Conservation (phyloP, 2,329 filamentous ascomycete species). For the Hypomyces perniciosus region DNA sequence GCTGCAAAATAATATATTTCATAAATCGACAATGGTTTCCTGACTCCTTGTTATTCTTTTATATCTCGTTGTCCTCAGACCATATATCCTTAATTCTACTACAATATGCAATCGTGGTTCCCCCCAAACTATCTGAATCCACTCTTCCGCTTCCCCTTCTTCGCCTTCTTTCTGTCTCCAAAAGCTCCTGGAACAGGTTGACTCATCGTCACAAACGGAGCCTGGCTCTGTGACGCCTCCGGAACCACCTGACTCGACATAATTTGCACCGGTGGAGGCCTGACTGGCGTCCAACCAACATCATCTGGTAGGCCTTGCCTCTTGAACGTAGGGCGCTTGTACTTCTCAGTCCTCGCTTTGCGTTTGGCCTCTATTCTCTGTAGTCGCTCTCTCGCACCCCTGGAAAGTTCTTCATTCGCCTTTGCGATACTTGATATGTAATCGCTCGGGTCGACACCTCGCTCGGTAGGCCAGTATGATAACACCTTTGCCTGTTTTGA, state of each 20-base stretch:
- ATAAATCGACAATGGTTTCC: too few relatives aligned
- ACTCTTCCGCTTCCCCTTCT: constrained; percentile 38
- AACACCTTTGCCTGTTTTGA: constrained; percentile 27
- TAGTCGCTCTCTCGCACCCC: constrained; percentile 28
- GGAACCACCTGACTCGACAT: constrained; percentile 33
- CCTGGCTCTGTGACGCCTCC: constrained; percentile 30
- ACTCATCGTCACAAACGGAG: constrained; percentile 33
- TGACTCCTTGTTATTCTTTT: too few relatives aligned
- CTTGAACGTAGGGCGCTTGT: constrained; percentile 25
- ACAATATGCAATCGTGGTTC: neutral
- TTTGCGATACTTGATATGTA: constrained; percentile 35
- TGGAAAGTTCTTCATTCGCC: constrained; percentile 30
- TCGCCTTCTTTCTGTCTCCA: constrained; percentile 38
- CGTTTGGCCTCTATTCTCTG: constrained; percentile 28
- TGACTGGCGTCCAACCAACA: constrained; percentile 11
- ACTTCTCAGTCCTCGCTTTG: constrained; percentile 29
- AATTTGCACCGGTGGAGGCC: constrained; percentile 20
- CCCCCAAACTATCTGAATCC: constrained; percentile 30
- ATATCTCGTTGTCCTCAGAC: neutral
- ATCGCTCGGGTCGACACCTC: constrained; percentile 27
- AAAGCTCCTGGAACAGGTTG: constrained; percentile 41
- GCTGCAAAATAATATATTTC: too few relatives aligned
- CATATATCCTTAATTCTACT: neutral
- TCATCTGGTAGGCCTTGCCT: constrained; percentile 18
- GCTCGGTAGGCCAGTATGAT: constrained; percentile 34